Evolutionary conservation across 179 eudicot genomes (phyloP).

Genomic region (Amaranthus tricolor): DNA sequence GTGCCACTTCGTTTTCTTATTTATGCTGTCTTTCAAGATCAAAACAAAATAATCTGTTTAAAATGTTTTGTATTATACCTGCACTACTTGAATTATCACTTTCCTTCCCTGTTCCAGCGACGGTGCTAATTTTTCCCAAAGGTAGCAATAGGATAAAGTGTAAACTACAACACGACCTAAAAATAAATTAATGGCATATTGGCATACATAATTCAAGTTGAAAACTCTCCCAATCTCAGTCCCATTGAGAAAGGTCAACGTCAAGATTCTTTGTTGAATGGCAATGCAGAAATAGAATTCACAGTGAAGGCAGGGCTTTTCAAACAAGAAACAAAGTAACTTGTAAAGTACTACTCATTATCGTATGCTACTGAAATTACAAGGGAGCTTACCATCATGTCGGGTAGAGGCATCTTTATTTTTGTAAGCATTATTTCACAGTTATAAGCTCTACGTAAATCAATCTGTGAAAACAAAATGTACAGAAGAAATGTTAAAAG

Average conservation of each 20-base stretch:
- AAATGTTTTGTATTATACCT: no score
- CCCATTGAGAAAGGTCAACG: not conserved
- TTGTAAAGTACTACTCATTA: not conserved
- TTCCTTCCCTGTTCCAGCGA: no score
- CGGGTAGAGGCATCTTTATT: conserved; percentile 52
- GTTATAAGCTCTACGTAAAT: conserved; percentile 49
- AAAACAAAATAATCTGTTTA: not conserved
- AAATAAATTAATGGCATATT: not conserved
- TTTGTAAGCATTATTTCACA: conserved; percentile 55
- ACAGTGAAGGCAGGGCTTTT: not conserved
- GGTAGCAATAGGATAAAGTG: not conserved
- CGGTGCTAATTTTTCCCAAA: not conserved
- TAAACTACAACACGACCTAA: not conserved
- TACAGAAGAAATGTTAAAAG: not conserved
- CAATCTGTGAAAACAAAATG: conserved; percentile 29
- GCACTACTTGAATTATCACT: not conserved
- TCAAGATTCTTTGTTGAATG: not conserved
- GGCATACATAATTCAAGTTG: not conserved
- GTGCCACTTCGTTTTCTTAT: not conserved
- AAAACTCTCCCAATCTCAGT: not conserved
- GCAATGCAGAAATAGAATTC: not conserved
- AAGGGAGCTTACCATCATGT: conserved; percentile 42
- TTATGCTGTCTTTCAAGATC: not conserved
- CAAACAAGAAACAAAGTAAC: not conserved
- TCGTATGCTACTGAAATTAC: not conserved